A percentile compares a stretch with the other conserved stretches of the same genome.
Conservation (phyloP, 2,329 filamentous ascomycete genomes). For the Ophiostoma triangulosporum region DNA sequence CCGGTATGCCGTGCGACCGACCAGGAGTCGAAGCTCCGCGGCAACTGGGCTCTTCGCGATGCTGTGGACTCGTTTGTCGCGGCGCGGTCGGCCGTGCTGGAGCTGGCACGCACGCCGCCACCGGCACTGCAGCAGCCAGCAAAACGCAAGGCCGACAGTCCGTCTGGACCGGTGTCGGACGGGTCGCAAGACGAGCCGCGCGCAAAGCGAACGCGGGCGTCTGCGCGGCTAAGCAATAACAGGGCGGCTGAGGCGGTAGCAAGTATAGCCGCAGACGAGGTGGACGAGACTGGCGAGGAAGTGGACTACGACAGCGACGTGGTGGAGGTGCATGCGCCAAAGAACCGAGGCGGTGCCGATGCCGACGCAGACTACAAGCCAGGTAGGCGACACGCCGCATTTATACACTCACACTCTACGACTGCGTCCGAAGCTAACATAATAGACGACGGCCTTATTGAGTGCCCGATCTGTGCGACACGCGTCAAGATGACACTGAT, state of each 20-base stretch:
- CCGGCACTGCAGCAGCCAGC: conserved; percentile 8
- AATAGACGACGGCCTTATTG: conserved; percentile 59
- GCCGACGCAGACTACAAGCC: conserved; percentile 17
- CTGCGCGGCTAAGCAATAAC: conserved; percentile 33
- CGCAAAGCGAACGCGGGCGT: conserved; percentile 39
- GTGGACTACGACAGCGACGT: no score
- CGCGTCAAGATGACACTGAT: conserved; percentile 71
- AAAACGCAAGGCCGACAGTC: conserved; percentile 40
- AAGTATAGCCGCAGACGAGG: conserved; percentile 20
- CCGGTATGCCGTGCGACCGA: conserved; percentile 68
- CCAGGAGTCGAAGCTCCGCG: conserved; percentile 71
- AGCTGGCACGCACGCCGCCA: conserved; percentile 38
- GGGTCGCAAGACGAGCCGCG: conserved; percentile 18
- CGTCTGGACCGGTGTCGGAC: conserved; percentile 12
- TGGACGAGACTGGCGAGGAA: conserved; percentile 1
- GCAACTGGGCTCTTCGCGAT: conserved; percentile 77
- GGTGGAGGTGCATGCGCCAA: conserved; percentile 11
- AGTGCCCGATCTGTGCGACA: conserved; percentile 68
- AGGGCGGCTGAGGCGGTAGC: conserved; percentile 25
- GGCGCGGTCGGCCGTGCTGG: conserved; percentile 48
- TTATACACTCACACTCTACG: not conserved
- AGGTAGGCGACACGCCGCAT: conserved; percentile 19
- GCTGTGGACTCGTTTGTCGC: conserved; percentile 65
- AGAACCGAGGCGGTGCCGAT: conserved; percentile 20
- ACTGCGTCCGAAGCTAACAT: not conserved